Base-by-base conservation (phyloP, 768 basidiomycete species). In the Paxillus involutus region DNA sequence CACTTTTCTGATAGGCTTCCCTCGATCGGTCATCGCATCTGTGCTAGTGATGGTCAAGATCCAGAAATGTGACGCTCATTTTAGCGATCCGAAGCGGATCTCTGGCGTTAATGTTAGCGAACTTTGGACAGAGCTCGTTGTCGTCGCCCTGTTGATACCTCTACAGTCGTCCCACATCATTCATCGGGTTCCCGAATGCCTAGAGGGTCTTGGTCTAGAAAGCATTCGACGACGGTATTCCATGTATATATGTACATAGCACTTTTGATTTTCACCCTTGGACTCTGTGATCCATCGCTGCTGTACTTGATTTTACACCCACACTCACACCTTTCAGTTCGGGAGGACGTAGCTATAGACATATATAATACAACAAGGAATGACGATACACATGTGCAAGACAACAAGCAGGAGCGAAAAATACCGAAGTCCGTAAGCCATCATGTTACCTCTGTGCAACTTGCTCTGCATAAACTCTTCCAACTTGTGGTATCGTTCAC, bases 401-500 rank as follows among this genome's bases (percentile, higher is more conserved):
- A 41, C 42, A 51, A 10, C 14, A 21, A 21, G 21, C 11, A n/a
- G 39, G 16, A 40, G 36, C 30, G 21, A n/a, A 42, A 6, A 30
- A 32, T 30, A 10, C 33, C 16, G 36, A 37, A 19, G 24, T 42
- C 30, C 8, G 30, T 29, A 40, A 13, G n/a, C 30, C 17, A 16
- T 55, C 40, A 56, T 21, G 53, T 55, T n/a, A 58, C 17, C 53
- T 95, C n/a, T n/a, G n/a, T n/a, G n/a, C n/a, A n/a, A n/a, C n/a
- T n/a, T n/a, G n/a, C n/a, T n/a, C n/a, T n/a, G n/a, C n/a, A n/a
- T n/a, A n/a, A n/a, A n/a, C n/a, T n/a, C n/a, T n/a, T n/a, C 93
- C 71, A 98, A 69, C 71, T 84, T 59, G 80, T 85, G 8, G 94
- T 95, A 60, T 91, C 88, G 73, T 87, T 90, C 49, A 85, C 82